Evolutionary conservation across 768 basidiomycete species (phyloP), one percentile per base, ranked within the genome.

Genomic region (Hypsizygus marmoreus): DNA sequence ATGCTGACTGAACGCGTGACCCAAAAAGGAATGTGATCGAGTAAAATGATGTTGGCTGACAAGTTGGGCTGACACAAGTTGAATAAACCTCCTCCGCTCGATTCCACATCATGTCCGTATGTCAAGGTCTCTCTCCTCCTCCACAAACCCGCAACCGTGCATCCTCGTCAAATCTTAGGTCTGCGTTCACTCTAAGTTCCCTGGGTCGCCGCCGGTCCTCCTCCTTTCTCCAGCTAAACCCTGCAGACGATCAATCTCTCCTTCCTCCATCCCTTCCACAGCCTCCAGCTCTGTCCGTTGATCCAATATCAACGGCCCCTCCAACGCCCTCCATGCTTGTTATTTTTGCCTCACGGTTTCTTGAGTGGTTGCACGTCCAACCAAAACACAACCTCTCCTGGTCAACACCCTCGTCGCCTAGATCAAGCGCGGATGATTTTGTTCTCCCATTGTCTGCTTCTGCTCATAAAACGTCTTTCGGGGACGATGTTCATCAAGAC

Each of bases 161-260:
- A 0, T 82, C 77, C 35, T 85, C 83, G 33, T 79, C 79, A 19
- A 77, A 71, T 52, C 73, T 84, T 37, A 71, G 77, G 25, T 75
- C 80, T 25, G 66, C 75, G 8, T 58, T 80, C 40, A 74, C 82
- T 34, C 62, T 79, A 55, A 62, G 66, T 53, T 70, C 80, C 45
- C 74, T 82, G 38, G 82, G 79, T 31, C 72, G 79, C 46, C 73
- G 80, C 48, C 75, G 77, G 12, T 81, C 79, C 8, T 70, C 69
- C 47, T 76, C 76, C 12, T 73, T 69, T 51, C 66, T 81, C 36
- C 64, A 72, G 39, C 22, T 50, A 31, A 41, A 47, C 25, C 61
- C 64, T 22, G 48, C 60, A 38, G 45, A 52, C 49, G 25, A 43
- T 7, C 32, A 39, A 58, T 56, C 33, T 55, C 51, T 20, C 31